phyloP scores from a whole-genome alignment of 1,284 basidiomycete genomes.

The Ganoderma resinaceum region DNA sequence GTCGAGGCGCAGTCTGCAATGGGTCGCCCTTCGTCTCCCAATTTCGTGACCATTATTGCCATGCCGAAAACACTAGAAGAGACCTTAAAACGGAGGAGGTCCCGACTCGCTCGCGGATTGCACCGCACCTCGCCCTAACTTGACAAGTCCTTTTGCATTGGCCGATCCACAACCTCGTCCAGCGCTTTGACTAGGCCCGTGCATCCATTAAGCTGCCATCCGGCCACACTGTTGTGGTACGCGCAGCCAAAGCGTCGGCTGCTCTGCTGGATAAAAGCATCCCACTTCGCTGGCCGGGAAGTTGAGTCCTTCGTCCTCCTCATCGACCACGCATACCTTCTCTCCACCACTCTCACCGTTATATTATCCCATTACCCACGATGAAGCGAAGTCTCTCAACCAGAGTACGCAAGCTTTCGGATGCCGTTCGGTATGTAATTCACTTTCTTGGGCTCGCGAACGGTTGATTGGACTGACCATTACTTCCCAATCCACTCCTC shows the following conservation, averaged over 20 bases:
- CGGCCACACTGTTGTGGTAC: neutral
- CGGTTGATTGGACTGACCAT: neutral
- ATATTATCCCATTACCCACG: neutral
- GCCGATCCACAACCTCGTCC: neutral
- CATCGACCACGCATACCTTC: neutral
- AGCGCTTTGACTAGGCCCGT: neutral
- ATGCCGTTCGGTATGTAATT: neutral
- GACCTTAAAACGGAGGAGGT: neutral
- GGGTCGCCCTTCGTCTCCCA: neutral
- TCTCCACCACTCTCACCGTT: neutral
- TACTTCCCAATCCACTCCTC: neutral
- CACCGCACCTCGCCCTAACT: neutral
- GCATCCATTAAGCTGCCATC: neutral
- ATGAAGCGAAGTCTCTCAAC: slow-evolving; percentile 2
- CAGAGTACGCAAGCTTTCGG: slow-evolving; percentile 3
- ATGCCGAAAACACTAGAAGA: neutral
- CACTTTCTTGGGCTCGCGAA: neutral
- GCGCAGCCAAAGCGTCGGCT: neutral
- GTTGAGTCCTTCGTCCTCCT: neutral
- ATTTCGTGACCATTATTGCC: neutral
- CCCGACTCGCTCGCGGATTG: neutral
- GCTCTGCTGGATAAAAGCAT: neutral
- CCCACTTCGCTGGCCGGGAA: neutral
- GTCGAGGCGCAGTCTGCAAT: neutral
- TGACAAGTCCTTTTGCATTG: neutral